Evolutionary conservation across 2,329 filamentous ascomycete species (phyloP).

Genomic region (Curvularia eragrostidis): DNA sequence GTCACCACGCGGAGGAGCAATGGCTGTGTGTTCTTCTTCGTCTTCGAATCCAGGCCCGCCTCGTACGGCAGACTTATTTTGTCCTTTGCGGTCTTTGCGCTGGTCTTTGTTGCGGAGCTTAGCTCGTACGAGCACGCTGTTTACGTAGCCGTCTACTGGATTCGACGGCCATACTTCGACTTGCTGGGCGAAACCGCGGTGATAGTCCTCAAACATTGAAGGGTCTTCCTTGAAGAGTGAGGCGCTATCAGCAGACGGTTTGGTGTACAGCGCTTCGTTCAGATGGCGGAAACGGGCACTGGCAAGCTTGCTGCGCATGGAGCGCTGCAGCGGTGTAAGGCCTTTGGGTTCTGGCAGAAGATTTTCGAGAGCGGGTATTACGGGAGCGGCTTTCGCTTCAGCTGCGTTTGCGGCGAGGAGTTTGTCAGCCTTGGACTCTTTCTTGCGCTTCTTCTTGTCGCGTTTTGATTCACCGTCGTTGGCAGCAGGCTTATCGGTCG

Average conservation of each 20-base stretch:
- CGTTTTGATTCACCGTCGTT: conserved; percentile 36
- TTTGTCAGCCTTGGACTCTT: conserved; percentile 17
- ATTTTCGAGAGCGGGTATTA: conserved; percentile 23
- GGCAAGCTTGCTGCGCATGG: conserved; percentile 93
- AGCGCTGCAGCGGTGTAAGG: conserved; percentile 88
- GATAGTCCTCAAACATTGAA: conserved; percentile 95
- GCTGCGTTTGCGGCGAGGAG: conserved; percentile 14
- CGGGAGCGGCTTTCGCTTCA: conserved; percentile 11
- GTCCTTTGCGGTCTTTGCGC: conserved; percentile 52
- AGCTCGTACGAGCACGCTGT: conserved; percentile 72
- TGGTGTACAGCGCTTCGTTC: conserved; percentile 95
- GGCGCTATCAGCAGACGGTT: conserved; percentile 82
- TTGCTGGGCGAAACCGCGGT: conserved; percentile 93
- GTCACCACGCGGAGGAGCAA: conserved; percentile 24
- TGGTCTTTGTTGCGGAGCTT: conserved; percentile 54
- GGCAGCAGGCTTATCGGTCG: conserved; percentile 18
- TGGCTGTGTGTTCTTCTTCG: conserved; percentile 13
- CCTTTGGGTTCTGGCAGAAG: conserved; percentile 58
- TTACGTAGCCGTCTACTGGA: conserved; percentile 86
- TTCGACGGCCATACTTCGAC: conserved; percentile 97
- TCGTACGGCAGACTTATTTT: conserved; percentile 35
- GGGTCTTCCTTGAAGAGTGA: conserved; percentile 82
- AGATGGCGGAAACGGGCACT: conserved; percentile 96
- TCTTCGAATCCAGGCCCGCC: conserved; percentile 20
- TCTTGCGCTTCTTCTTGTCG: conserved; percentile 25